phyloP scores from a whole-genome alignment of 768 basidiomycete genomes.

The Lanmaoa pseudosensibilis region DNA sequence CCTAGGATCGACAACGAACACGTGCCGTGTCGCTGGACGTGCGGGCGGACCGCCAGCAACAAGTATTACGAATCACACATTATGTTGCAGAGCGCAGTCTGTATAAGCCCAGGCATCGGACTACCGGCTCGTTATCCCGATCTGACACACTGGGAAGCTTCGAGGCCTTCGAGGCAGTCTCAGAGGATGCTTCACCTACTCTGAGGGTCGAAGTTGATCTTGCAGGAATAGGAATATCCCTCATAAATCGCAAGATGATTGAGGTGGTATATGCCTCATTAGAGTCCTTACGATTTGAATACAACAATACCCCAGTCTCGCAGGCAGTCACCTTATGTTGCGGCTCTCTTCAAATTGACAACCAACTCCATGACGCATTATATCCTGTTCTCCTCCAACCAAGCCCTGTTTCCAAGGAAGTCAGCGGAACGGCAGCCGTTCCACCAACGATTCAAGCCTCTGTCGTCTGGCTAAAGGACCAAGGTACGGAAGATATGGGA shows the following conservation, averaged over 20 bases:
- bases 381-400: slow-evolving; percentile 96
- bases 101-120: slow-evolving; percentile 74
- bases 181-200: slow-evolving; percentile 67
- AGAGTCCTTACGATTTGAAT: slow-evolving; percentile 79
- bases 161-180: slow-evolving; percentile 83
- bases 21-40: slow-evolving; percentile 85
- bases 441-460: slow-evolving; percentile 89
- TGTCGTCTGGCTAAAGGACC: slow-evolving; percentile 87
- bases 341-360: slow-evolving; percentile 92
- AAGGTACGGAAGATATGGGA: slow-evolving; percentile 51
- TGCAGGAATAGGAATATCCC: slow-evolving; percentile 88
- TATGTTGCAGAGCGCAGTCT: slow-evolving; percentile 84
- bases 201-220: slow-evolving; percentile 73
- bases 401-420: slow-evolving; percentile 78
- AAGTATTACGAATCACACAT: slow-evolving; percentile 82
- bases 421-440: slow-evolving; percentile 65
- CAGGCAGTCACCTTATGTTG: slow-evolving; percentile 80
- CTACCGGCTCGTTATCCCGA: slow-evolving; percentile 46
- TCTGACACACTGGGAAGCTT: slow-evolving; percentile 68
- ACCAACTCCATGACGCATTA: slow-evolving; percentile 93
- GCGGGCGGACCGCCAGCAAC: slow-evolving; percentile 82
- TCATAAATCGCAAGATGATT: slow-evolving; percentile 82
- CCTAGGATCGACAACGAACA: slow-evolving; percentile 54
- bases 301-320: slow-evolving; percentile 72
- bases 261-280: slow-evolving; percentile 90